A percentile compares a stretch with the other conserved stretches of the same genome.
phyloP scores from a whole-genome alignment of 208 protist genomes.

The Trypanosoma conorhini region DNA sequence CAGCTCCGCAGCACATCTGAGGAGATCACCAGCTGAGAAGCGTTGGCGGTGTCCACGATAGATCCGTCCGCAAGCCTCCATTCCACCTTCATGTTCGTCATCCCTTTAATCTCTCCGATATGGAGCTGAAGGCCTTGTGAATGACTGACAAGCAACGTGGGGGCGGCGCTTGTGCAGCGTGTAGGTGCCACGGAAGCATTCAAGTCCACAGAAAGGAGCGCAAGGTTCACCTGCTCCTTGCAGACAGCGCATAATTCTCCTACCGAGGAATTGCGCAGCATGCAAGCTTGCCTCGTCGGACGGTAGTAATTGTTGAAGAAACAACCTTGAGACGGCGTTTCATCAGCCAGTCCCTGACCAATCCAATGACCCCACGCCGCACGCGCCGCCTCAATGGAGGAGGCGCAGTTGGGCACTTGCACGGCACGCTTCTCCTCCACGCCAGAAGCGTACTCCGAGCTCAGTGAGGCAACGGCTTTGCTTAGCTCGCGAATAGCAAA shows the following conservation, averaged over 20 bases:
- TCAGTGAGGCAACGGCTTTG: conserved; percentile 46
- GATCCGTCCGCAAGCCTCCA: conserved; percentile 31
- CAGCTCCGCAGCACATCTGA: conserved; percentile 16
- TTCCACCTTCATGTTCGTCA: conserved; percentile 35
- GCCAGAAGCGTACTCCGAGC: conserved; percentile 58
- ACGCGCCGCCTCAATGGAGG: conserved; percentile 8
- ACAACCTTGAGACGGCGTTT: conserved; percentile 33
- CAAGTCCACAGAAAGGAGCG: conserved; percentile 32
- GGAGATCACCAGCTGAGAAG: conserved; percentile 17
- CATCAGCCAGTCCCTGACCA: conserved; percentile 1
- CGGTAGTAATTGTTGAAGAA: conserved; percentile 55
- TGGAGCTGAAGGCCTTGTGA: conserved; percentile 23
- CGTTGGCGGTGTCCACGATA: conserved; percentile 21
- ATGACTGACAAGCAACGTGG: conserved; percentile 33
- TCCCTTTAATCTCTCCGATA: conserved; percentile 31
- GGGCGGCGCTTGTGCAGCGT: conserved; percentile 37
- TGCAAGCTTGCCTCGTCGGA: conserved; percentile 40
- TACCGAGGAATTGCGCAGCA: conserved; percentile 54
- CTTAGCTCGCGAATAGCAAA: conserved; percentile 70
- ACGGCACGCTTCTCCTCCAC: conserved; percentile 27
- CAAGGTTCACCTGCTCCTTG: conserved; percentile 40
- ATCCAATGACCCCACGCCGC: conserved; percentile 47
- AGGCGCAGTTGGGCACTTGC: conserved; percentile 46
- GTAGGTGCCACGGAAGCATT: conserved; percentile 29
- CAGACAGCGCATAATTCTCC: conserved; percentile 63